phyloP scores from a whole-genome alignment of 441 rosid genomes.

The Metrosideros polymorpha region DNA sequence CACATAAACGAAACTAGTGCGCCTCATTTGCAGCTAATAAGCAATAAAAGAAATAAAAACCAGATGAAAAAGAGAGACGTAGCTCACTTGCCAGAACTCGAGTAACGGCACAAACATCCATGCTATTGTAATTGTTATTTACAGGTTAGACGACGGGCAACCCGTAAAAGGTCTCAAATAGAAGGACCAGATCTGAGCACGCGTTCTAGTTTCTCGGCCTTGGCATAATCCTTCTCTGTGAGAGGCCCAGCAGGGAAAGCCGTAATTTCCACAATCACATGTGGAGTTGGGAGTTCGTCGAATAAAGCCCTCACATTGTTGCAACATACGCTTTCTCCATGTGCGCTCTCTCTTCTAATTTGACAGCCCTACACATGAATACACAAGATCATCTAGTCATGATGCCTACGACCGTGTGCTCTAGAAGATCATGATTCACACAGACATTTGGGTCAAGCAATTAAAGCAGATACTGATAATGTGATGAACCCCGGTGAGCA shows the following conservation, averaged over 20 bases:
- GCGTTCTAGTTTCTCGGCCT: slow-evolving; percentile 90
- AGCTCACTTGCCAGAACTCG: neutral
- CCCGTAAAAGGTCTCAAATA: slow-evolving; percentile 19
- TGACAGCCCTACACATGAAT: slow-evolving; percentile 67
- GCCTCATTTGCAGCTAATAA: neutral
- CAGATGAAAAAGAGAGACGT: neutral
- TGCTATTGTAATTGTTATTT: neutral
- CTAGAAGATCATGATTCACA: neutral
- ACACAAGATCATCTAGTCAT: neutral
- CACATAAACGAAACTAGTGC: neutral
- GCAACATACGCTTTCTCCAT: slow-evolving; percentile 96
- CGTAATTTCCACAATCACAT: slow-evolving; percentile 71
- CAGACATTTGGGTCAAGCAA: neutral
- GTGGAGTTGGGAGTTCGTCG: slow-evolving; percentile 95
- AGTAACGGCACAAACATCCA: neutral
- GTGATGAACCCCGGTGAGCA: neutral
- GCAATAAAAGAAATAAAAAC: neutral
- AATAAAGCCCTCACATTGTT: slow-evolving; percentile 93
- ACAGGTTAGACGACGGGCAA: neutral
- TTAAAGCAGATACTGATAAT: neutral
- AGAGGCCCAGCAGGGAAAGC: slow-evolving; percentile 90
- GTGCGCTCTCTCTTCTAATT: slow-evolving; percentile 91
- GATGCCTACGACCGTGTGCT: neutral
- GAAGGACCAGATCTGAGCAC: slow-evolving; percentile 77
- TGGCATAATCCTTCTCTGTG: slow-evolving; percentile 58